phyloP scores from a whole-genome alignment of 306 rosid genomes.

The Inga oerstediana region DNA sequence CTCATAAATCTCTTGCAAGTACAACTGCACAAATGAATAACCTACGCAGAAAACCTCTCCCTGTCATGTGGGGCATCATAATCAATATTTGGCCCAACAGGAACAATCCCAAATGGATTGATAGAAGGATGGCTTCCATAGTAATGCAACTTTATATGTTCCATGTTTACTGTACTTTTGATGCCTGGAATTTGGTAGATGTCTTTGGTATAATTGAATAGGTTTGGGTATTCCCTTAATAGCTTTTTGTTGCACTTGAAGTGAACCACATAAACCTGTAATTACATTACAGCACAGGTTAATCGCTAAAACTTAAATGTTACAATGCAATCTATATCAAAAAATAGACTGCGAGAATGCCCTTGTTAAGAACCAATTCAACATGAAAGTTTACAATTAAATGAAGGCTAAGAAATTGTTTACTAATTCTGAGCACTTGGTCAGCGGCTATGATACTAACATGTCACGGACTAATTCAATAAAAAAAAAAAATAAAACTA shows the following conservation, averaged over 20 bases:
- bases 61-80: conserved; percentile 76
- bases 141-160: conserved; percentile 78
- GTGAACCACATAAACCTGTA: conserved; percentile 89
- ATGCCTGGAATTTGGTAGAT: conserved; percentile 82
- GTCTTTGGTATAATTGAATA: conserved; percentile 86
- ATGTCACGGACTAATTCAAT: not conserved
- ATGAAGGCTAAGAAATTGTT: not conserved
- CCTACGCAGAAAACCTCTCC: conserved; percentile 61
- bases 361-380: not conserved
- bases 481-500: not conserved
- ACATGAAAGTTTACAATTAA: not conserved
- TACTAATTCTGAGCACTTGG: not conserved
- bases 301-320: conserved; percentile 13
- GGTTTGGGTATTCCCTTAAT: conserved; percentile 71
- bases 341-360: conserved; percentile 13
- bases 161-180: conserved; percentile 74
- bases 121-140: conserved; percentile 89
- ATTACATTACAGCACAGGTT: not conserved
- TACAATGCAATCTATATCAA: conserved; percentile 10
- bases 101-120: conserved; percentile 83
- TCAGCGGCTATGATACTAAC: not conserved
- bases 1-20: not conserved
- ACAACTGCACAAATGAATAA: conserved; percentile 16
- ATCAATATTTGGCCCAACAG: conserved; percentile 69
- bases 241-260: conserved; percentile 97